These are phyloP conservation scores for Chrysanthemum makinoi DNA, from an alignment of 129 eudicot species.

Conservation along the genomic window DNA sequence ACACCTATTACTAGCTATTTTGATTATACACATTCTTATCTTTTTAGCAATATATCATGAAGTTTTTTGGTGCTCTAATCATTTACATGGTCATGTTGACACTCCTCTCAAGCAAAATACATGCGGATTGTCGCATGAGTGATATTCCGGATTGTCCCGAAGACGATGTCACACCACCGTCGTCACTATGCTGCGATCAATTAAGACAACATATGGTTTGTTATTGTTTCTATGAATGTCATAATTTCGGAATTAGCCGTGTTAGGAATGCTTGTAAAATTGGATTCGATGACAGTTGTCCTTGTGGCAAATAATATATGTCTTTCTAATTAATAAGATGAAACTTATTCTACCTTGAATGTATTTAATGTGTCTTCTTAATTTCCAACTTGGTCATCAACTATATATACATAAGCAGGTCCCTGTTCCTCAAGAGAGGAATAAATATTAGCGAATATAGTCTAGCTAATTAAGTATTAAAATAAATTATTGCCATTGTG, in stretches of 20 bases:
- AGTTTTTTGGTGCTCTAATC: background rate
- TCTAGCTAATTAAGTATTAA: too few relatives aligned
- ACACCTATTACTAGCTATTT: too few relatives aligned
- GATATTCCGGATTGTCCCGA: background rate
- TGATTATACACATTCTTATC: background rate
- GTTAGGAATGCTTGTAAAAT: background rate
- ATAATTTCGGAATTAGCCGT: background rate
- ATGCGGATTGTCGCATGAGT: background rate
- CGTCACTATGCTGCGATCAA: background rate
- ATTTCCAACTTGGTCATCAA: too few relatives aligned
- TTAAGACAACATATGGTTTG: background rate
- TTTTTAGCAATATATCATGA: background rate
- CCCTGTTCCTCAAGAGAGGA: too few relatives aligned
- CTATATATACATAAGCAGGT: too few relatives aligned
- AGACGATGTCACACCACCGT: background rate
- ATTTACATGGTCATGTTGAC: background rate
- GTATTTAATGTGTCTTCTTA: too few relatives aligned
- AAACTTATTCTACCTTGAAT: too few relatives aligned
- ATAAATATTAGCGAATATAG: too few relatives aligned
- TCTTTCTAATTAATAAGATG: too few relatives aligned
- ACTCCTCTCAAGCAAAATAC: background rate
- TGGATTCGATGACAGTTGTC: background rate
- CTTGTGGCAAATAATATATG: background rate
- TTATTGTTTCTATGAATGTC: constrained; percentile 1
- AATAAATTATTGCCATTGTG: too few relatives aligned